A percentile compares a stretch with the other conserved stretches of the same genome.
Evolutionary conservation across 2,329 filamentous ascomycete genomes (phyloP).

Genomic region (Teratosphaeria viscida): DNA sequence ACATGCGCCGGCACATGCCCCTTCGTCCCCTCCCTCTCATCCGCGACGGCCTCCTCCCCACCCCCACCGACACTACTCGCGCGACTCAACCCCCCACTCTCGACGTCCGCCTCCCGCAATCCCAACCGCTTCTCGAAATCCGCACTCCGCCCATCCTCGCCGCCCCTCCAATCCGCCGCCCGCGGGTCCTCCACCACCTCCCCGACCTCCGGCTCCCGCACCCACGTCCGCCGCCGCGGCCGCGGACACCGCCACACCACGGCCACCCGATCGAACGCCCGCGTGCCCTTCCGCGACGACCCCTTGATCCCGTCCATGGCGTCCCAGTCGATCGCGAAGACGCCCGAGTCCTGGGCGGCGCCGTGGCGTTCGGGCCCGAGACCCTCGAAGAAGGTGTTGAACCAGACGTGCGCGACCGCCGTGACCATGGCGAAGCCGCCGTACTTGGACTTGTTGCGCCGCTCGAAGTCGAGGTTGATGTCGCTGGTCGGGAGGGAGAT

Average conservation of each 20-base stretch:
- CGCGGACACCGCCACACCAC: conserved; percentile 63
- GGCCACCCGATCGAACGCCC: conserved; percentile 69
- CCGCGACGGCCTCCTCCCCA: conserved; percentile 13
- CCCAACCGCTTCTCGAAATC: conserved; percentile 54
- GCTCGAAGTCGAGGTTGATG: conserved; percentile 81
- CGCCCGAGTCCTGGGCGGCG: conserved; percentile 55
- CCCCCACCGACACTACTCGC: conserved; percentile 53
- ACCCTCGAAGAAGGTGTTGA: conserved; percentile 90
- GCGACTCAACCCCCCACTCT: conserved; percentile 57
- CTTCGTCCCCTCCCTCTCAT: conserved; percentile 19
- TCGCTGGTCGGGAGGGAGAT: conserved; percentile 71
- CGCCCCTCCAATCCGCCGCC: conserved; percentile 61
- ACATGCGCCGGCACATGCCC: not conserved
- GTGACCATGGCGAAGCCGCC: conserved; percentile 80
- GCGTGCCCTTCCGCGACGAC: conserved; percentile 67
- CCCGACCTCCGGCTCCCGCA: conserved; percentile 57
- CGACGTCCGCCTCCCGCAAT: conserved; percentile 52
- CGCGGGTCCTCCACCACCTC: conserved; percentile 59
- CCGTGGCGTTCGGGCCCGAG: conserved; percentile 59
- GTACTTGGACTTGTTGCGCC: conserved; percentile 67
- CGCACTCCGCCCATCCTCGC: conserved; percentile 22
- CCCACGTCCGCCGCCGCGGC: conserved; percentile 22
- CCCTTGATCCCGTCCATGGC: conserved; percentile 93
- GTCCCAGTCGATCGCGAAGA: conserved; percentile 64
- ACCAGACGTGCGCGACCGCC: conserved; percentile 90